A percentile compares a stretch with the other conserved stretches of the same genome.
These are phyloP conservation scores for Sphaerulina vaccinii DNA, from an alignment of 2,329 filamentous ascomycete species.

Conservation along the genomic window DNA sequence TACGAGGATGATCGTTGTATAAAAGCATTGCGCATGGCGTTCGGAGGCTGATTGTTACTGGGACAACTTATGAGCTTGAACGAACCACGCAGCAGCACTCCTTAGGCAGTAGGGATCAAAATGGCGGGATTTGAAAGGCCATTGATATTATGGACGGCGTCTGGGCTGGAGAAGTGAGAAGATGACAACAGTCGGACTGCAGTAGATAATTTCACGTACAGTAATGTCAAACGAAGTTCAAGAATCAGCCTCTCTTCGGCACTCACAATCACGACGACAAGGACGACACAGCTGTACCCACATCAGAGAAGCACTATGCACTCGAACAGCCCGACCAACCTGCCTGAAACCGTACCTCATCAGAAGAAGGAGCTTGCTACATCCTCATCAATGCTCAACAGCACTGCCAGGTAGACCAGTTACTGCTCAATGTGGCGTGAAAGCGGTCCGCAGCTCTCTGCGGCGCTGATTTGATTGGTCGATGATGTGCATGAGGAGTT, in stretches of 20 bases:
- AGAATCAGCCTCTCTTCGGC: background rate
- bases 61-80: conserved; percentile 10
- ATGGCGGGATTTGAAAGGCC: background rate
- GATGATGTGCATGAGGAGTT: too few species aligned
- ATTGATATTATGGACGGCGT: background rate
- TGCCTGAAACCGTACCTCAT: too few species aligned
- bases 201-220: conserved; percentile 22
- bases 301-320: too few species aligned
- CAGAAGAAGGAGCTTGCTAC: too few species aligned
- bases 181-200: background rate
- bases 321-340: too few species aligned
- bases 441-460: too few species aligned
- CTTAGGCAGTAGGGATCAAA: conserved; percentile 17
- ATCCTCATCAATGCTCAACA: too few species aligned
- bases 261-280: too few species aligned
- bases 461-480: too few species aligned
- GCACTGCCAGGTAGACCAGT: too few species aligned
- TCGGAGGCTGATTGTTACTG: conserved; percentile 8
- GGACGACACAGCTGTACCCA: too few species aligned
- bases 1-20: conserved; percentile 5
- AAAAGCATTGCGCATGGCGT: conserved; percentile 24
- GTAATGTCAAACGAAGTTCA: conserved; percentile 9
- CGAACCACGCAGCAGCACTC: conserved; percentile 16
- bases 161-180: background rate
- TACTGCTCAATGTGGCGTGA: too few species aligned